Base-by-base conservation (phyloP, 2,329 filamentous ascomycete genomes). In the Stemphylium vesicarium region DNA sequence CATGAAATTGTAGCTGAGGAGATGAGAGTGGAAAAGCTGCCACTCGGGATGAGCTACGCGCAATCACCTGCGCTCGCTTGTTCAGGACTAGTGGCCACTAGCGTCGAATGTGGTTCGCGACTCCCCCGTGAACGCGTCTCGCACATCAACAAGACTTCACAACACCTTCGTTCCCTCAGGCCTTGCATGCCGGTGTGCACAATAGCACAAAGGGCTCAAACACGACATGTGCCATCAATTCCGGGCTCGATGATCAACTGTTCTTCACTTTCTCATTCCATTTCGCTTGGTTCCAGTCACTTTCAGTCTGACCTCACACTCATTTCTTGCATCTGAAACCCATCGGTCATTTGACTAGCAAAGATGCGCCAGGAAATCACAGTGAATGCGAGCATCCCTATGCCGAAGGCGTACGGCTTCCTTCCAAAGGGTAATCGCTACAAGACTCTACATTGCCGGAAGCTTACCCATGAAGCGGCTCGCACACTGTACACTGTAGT, bases 361-460 rank as follows among this genome's bases (percentile, higher is more conserved):
- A 15, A 24, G 10, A 64, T 62, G 57, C 63, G 38, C 26, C 15
- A 26, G 38, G 70, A 73, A 54, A 45, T 66, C 10, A 66, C 52
- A 15, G 70, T 74, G 8, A 41, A 40, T 12, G 42, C 63, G 1
- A 59, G 22, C 9, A 52, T 53, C 5, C 54, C 64, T 6, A 67
- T 74, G 59, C 71, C 69, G 0, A 60, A 65, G 36, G 68, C 63
- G 38, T 74, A 75, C 48, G 61, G 66, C 12, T 74, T 74, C 40
- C 62, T 75, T n/a, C 61, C 66, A 1, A 74, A 74, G 29, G 71
- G 71, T 36, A 68, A 65, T 41, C 59, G 57, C 33, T 74, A 74
- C 64, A 73, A 73, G 35, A 75, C 71, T 3, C 52, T 74, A 22
- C 68, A 73, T 52, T 68, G 65, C 38, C 66, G 71, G 20, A 69